A percentile compares a stretch with the other conserved stretches of the same genome.
Evolutionary conservation across 768 basidiomycete genomes (phyloP).

Genomic region (Sporobolomyces pararoseus): DNA sequence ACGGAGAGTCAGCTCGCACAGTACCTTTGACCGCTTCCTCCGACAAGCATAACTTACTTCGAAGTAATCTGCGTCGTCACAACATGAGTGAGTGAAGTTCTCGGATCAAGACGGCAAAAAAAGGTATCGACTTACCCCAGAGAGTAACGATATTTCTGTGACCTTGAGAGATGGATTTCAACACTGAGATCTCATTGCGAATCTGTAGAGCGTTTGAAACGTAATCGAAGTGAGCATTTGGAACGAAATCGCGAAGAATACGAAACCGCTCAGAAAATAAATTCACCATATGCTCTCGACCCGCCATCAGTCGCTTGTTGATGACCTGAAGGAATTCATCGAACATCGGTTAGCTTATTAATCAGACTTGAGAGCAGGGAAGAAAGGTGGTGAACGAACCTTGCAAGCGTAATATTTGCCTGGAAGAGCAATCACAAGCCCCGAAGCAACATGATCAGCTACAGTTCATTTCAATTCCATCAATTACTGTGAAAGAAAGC

Average conservation of each 20-base stretch:
- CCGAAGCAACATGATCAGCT: too few species aligned
- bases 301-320: slow-evolving; percentile 98
- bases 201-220: slow-evolving; percentile 56
- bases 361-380: not conserved
- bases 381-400: too few species aligned
- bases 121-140: slow-evolving; percentile 25
- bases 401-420: slow-evolving; percentile 97
- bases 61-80: slow-evolving; percentile 41
- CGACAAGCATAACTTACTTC: slow-evolving; percentile 15
- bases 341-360: not conserved
- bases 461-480: slow-evolving; percentile 43
- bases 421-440: slow-evolving; percentile 49
- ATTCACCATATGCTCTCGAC: slow-evolving; percentile 91
- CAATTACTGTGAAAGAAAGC: not conserved
- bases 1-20: too few species aligned
- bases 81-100: too few species aligned
- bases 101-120: not conserved
- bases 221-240: not conserved
- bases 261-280: not conserved
- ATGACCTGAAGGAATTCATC: slow-evolving; percentile 58
- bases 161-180: slow-evolving; percentile 88
- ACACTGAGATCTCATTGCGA: slow-evolving; percentile 90
- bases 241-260: not conserved
- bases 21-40: not conserved
- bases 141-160: slow-evolving; percentile 80